Evolutionary conservation across 345 rosid species (phyloP), one percentile per base, ranked within the genome.

Genomic region (Citrus sp.): DNA sequence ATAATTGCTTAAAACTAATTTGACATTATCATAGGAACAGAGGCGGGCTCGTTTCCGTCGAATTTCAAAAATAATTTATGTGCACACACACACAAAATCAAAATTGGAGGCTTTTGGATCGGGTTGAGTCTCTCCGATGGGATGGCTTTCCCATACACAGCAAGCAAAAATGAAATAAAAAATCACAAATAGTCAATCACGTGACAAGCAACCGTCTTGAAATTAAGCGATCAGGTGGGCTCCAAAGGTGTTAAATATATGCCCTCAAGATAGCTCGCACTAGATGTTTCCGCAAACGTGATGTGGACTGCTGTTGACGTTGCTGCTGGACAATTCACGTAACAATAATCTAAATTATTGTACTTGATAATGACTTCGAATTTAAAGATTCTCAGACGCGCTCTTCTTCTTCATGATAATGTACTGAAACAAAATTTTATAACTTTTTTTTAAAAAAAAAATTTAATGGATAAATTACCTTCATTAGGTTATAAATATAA

Each of bases 191-290:
- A 37, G 72, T 81, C 82, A 69, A 81, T 81, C 82, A 79, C 77
- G 80, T 81, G 80, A 40, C 65, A 49, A 16, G 73, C 75, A 59
- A 4, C 37, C 3, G n/a, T 69, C 76, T 84, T 74, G 83, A 80
- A 83, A 77, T 77, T 67, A 35, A 76, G 78, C 76, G 64, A n/a
- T 13, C 63, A 28, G 13, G 73, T 69, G 82, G 80, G 75, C 27
- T 67, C 82, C 6, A 19, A 0, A 13, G 34, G 67, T 4, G 21
- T 67, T 24, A 12, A 38, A 40, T 24, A 7, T 24, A 2, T 38
- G 12, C 10, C 8, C 28, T 9, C 0, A 5, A 4, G 58, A 54
- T 54, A 1, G 5, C 10, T 18, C 40, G 7, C 40, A 18, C 51
- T 22, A 37, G 51, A 67, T 49, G 28, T 49, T 74, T 75, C 66